A percentile compares a stretch with the other conserved stretches of the same genome.
Evolutionary conservation across 129 eudicot species (phyloP).

Genomic region (Pulicaria dysenterica): DNA sequence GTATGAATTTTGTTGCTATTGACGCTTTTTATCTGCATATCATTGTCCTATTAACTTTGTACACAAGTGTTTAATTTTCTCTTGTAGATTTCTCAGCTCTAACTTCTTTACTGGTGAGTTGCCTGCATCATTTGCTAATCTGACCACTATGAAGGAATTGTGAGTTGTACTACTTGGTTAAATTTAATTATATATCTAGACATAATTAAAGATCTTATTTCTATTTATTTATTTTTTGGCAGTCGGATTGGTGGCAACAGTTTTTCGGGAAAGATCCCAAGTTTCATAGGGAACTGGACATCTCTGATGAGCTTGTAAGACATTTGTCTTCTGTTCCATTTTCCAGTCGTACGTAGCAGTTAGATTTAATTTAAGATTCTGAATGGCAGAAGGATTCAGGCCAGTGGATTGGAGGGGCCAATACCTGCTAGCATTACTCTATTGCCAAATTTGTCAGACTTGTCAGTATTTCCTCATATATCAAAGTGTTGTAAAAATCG

Average conservation of each 20-base stretch:
- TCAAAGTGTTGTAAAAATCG: too few relatives aligned
- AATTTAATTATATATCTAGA: not conserved
- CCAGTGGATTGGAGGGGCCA: conserved; percentile 67
- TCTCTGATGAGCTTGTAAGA: conserved; percentile 51
- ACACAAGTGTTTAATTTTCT: not conserved
- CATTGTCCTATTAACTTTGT: not conserved
- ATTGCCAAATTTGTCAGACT: conserved; percentile 48
- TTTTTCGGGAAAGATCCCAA: conserved; percentile 62
- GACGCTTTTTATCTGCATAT: not conserved
- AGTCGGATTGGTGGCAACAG: conserved; percentile 61
- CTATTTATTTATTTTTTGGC: conserved; percentile 16
- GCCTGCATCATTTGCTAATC: conserved; percentile 58
- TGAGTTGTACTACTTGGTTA: conserved; percentile 35
- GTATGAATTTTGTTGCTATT: not conserved
- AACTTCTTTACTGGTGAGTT: conserved; percentile 66
- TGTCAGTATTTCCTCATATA: conserved; percentile 46
- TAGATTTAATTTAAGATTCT: conserved; percentile 44
- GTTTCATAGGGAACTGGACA: conserved; percentile 58
- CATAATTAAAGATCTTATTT: not conserved
- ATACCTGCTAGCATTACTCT: conserved; percentile 59
- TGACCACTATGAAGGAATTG: conserved; percentile 59
- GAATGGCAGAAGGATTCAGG: conserved; percentile 69
- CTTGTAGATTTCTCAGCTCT: conserved; percentile 49
- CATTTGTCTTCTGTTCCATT: too few relatives aligned
- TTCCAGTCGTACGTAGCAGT: too few relatives aligned